These are phyloP conservation scores for Fusarium mangiferae DNA, from an alignment of 2,329 filamentous ascomycete species.

Conservation along the genomic window DNA sequence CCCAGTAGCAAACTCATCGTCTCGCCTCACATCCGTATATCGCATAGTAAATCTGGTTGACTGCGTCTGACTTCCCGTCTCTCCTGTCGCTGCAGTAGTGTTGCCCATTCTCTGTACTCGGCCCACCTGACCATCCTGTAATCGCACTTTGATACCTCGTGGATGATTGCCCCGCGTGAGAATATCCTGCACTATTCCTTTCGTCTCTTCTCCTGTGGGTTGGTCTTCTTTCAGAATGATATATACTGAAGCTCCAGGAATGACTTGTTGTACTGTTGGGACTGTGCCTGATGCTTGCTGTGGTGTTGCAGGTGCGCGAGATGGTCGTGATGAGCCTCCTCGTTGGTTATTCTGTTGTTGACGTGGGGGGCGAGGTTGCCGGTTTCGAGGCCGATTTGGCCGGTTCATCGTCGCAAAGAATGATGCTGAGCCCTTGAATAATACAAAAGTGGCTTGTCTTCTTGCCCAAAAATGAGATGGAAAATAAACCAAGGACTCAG, in stretches of 20 bases:
- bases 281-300: slow-evolving; percentile 54
- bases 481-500: neutral
- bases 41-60: slow-evolving; percentile 44
- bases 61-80: slow-evolving; percentile 2
- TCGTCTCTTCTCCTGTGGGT: slow-evolving; percentile 75
- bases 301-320: slow-evolving; percentile 45
- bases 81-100: neutral
- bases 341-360: slow-evolving; percentile 36
- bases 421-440: neutral
- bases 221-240: slow-evolving; percentile 83
- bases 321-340: slow-evolving; percentile 25
- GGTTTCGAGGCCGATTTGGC: slow-evolving; percentile 49
- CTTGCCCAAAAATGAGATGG: neutral
- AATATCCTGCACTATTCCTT: slow-evolving; percentile 72
- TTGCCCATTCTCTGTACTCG: slow-evolving; percentile 73
- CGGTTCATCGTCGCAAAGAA: slow-evolving; percentile 43
- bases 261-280: slow-evolving; percentile 62
- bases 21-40: slow-evolving; percentile 50
- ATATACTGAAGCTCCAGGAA: slow-evolving; percentile 72
- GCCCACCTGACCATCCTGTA: slow-evolving; percentile 77
- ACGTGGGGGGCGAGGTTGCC: slow-evolving; percentile 45
- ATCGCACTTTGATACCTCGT: slow-evolving; percentile 80
- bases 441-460: neutral
- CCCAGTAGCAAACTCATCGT: slow-evolving; percentile 51
- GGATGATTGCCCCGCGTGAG: slow-evolving; percentile 80